A percentile compares a stretch with the other conserved stretches of the same genome.
These are phyloP conservation scores for Tetragonia tetragonoides DNA, from an alignment of 148 eudicot genomes.

Conservation along the genomic window DNA sequence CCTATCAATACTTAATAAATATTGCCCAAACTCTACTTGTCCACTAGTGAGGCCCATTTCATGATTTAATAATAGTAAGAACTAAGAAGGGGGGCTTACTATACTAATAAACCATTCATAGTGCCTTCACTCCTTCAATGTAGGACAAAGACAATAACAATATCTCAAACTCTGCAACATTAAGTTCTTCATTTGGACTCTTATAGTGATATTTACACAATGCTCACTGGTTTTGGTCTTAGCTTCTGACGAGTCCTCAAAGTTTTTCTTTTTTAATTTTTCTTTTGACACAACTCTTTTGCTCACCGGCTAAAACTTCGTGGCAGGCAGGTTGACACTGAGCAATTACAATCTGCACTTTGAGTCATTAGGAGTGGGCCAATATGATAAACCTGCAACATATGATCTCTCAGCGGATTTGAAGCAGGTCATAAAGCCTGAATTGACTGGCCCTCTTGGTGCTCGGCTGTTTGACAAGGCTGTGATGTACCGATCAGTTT, in stretches of 20 bases:
- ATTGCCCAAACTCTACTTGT: too few species aligned
- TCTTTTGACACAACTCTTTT: background rate
- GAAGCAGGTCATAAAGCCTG: constrained; percentile 86
- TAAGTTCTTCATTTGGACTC: background rate
- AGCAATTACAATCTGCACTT: constrained; percentile 74
- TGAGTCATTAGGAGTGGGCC: constrained; percentile 77
- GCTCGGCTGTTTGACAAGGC: constrained; percentile 93
- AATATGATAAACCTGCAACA: constrained; percentile 73
- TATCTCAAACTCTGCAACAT: too few species aligned
- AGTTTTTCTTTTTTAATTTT: background rate
- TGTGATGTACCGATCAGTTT: constrained; percentile 75
- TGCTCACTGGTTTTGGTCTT: background rate
- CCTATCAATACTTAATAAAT: too few species aligned
- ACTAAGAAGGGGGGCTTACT: too few species aligned
- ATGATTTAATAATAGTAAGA: too few species aligned
- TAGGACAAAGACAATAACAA: too few species aligned
- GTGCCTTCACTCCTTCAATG: too few species aligned
- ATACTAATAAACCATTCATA: too few species aligned
- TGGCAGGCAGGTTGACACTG: constrained; percentile 76
- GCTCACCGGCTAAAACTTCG: background rate
- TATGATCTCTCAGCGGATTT: constrained; percentile 68
- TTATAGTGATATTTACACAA: background rate
- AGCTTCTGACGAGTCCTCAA: background rate
- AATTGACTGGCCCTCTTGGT: constrained; percentile 88
- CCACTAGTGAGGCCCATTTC: too few species aligned